A percentile compares a stretch with the other conserved stretches of the same genome.
phyloP scores from a whole-genome alignment of 441 rosid species.

The Erodium trifolium region DNA sequence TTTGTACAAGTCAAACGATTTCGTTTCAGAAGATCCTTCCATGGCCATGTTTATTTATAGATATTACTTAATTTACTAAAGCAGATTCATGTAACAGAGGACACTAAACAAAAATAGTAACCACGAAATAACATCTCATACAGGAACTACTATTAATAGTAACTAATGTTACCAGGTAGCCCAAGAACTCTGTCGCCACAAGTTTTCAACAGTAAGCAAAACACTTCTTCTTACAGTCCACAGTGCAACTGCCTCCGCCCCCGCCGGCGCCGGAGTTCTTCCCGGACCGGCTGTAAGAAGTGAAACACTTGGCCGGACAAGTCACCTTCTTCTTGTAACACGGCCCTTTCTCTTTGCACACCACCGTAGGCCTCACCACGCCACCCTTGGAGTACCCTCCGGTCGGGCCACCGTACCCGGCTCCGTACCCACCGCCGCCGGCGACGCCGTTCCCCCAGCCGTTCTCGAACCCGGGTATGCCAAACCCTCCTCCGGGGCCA shows the following conservation, averaged over 20 bases:
- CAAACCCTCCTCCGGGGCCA: conserved; percentile 52
- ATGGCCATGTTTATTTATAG: too few species aligned
- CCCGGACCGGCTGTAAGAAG: conserved; percentile 68
- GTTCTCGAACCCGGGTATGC: conserved; percentile 41
- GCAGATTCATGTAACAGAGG: too few species aligned
- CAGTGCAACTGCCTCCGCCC: conserved; percentile 87
- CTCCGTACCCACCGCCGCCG: conserved; percentile 64
- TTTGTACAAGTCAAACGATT: too few species aligned
- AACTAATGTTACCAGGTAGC: too few species aligned
- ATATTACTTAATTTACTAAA: too few species aligned
- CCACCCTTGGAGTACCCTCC: conserved; percentile 71
- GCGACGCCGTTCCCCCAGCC: conserved; percentile 48
- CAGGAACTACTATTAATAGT: too few species aligned
- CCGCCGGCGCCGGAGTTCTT: conserved; percentile 85
- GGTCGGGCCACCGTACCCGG: conserved; percentile 62
- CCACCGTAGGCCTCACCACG: conserved; percentile 44
- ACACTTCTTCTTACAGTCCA: conserved; percentile 92
- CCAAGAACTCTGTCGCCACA: too few species aligned
- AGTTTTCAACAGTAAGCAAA: conserved; percentile 52
- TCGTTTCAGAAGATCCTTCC: too few species aligned
- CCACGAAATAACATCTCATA: too few species aligned
- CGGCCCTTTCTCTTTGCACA: conserved; percentile 70
- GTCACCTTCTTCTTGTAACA: conserved; percentile 73
- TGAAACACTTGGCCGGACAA: conserved; percentile 90
- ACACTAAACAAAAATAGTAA: too few species aligned